Percentiles rank a stretch among this genome's conserved stretches.
These are phyloP conservation scores for Schoenoplectus triqueter DNA, from an alignment of 202 grass and related monocot genomes.

Conservation along the genomic window DNA sequence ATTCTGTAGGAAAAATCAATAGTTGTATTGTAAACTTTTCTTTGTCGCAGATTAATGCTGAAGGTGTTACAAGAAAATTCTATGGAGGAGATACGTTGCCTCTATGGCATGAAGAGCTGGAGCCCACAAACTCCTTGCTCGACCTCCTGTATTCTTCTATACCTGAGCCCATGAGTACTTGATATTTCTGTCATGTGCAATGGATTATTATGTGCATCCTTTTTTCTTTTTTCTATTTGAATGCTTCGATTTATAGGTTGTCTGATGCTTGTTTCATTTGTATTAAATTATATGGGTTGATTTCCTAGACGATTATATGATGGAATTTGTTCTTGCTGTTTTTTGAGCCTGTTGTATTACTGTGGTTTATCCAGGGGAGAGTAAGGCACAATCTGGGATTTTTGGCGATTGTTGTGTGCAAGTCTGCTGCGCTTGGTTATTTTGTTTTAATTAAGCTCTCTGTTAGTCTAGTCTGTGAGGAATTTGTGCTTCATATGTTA, in stretches of 20 bases:
- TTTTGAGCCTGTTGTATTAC: background rate
- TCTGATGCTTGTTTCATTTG: background rate
- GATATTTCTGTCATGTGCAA: too few species aligned
- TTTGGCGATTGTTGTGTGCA: background rate
- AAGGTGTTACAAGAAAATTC: constrained; percentile 77
- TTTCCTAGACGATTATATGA: background rate
- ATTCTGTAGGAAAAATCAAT: background rate
- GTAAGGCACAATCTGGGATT: background rate
- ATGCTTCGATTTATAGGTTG: background rate
- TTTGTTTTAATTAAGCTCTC: background rate
- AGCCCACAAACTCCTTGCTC: constrained; percentile 74
- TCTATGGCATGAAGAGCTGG: constrained; percentile 80
- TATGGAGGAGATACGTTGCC: constrained; percentile 67
- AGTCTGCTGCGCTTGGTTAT: background rate
- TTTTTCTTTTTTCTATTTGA: background rate
- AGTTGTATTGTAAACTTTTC: background rate
- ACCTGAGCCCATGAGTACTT: constrained; percentile 73
- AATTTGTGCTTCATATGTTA: too few species aligned
- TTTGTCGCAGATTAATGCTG: constrained; percentile 58
- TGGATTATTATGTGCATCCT: background rate
- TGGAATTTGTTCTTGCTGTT: background rate
- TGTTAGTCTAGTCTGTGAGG: background rate
- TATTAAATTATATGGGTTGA: constrained; percentile 30
- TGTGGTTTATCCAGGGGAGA: background rate
- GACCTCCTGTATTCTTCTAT: constrained; percentile 67